Conservation (phyloP, 2,329 filamentous ascomycete genomes). For the Fusarium multiceps region DNA sequence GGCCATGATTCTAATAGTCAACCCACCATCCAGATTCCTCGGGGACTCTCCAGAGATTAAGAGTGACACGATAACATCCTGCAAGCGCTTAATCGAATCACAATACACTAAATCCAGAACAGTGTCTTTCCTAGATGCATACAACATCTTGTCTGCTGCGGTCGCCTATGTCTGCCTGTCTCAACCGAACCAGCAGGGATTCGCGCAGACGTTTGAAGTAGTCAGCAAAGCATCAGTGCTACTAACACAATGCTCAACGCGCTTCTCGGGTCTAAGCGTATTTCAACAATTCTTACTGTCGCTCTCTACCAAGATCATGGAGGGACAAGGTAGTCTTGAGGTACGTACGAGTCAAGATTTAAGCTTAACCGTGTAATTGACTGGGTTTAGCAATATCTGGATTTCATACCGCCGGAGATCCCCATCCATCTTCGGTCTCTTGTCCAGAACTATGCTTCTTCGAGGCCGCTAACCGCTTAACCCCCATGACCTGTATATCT, state of each 20-base stretch:
- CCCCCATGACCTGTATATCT: neutral
- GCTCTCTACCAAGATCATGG: constrained; percentile 14
- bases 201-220: constrained; percentile 21
- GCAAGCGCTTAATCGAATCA: constrained; percentile 11
- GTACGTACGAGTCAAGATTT: neutral
- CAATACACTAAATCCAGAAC: neutral
- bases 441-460: neutral
- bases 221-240: constrained; percentile 26
- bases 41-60: constrained; percentile 4
- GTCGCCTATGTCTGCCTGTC: neutral
- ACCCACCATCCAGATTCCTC: rapidly evolving
- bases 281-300: constrained; percentile 24
- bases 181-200: neutral
- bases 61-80: constrained; percentile 3
- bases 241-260: constrained; percentile 16
- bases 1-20: constrained; percentile 4
- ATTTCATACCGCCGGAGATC: constrained; percentile 4
- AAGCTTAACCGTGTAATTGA: neutral
- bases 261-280: neutral
- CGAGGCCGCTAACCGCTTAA: neutral
- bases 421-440: constrained; percentile 15
- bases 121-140: constrained; percentile 27
- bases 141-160: constrained; percentile 19
- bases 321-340: neutral
- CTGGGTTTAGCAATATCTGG: neutral